phyloP scores from a whole-genome alignment of 23 red algal species.

The Gracilaria domingensis region DNA sequence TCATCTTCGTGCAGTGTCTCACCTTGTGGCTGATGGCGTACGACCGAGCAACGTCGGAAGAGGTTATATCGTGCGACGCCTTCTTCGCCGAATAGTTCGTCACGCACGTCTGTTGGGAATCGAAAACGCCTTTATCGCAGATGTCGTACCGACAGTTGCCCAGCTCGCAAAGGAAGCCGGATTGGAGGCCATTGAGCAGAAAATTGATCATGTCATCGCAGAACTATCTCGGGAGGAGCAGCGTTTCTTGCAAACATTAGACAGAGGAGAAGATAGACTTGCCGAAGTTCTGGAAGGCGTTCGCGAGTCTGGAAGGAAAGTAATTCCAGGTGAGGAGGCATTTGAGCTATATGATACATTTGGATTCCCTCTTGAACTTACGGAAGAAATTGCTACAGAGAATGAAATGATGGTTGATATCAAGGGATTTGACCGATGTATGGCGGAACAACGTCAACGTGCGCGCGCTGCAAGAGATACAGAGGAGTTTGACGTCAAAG shows the following conservation, averaged over 20 bases:
- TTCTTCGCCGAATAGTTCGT: constrained; percentile 90
- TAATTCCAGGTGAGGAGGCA: constrained; percentile 83
- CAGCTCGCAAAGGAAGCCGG: constrained; percentile 78
- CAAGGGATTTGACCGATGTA: constrained; percentile 78
- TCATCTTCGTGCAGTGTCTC: constrained; percentile 87
- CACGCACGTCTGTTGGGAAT: constrained; percentile 88
- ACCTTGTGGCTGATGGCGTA: constrained; percentile 88
- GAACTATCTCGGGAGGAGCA: constrained; percentile 81
- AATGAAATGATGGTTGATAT: constrained; percentile 64
- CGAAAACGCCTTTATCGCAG: constrained; percentile 69
- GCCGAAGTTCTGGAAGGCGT: constrained; percentile 51
- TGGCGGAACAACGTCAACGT: constrained; percentile 71
- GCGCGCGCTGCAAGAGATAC: constrained; percentile 76
- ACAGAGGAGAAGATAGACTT: constrained; percentile 77
- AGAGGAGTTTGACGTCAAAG: constrained; percentile 26
- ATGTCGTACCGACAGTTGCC: constrained; percentile 64
- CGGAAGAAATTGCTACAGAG: constrained; percentile 87
- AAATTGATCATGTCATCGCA: constrained; percentile 50
- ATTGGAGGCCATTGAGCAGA: constrained; percentile 40
- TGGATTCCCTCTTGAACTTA: constrained; percentile 97
- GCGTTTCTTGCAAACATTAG: constrained; percentile 78
- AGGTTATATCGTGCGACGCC: constrained; percentile 93
- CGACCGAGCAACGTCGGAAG: constrained; percentile 83
- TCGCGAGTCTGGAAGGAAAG: neutral
- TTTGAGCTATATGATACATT: constrained; percentile 99